These are phyloP conservation scores for Calonectria ilicicola DNA, from an alignment of 2,329 filamentous ascomycete species.

Conservation along the genomic window DNA sequence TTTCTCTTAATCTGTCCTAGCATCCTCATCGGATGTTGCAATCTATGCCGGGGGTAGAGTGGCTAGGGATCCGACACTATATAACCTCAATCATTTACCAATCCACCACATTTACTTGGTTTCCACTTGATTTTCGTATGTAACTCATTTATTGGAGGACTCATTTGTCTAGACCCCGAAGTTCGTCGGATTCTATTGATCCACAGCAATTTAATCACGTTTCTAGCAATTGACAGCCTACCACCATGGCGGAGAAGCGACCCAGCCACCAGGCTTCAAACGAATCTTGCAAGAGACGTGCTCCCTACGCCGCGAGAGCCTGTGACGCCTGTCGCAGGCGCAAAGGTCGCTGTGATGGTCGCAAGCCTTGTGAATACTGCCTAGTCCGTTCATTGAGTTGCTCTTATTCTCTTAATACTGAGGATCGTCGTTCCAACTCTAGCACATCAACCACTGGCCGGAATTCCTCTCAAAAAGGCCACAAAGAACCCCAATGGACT, in stretches of 20 bases:
- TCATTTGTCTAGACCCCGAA: not conserved
- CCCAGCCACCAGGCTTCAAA: not conserved
- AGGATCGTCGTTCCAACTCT: not conserved
- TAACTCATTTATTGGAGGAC: not conserved
- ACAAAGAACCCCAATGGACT: not conserved
- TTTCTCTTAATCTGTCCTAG: not conserved
- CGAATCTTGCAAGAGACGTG: slow-evolving; percentile 6
- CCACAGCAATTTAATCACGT: too few species aligned
- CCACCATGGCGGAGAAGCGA: not conserved
- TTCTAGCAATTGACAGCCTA: too few species aligned
- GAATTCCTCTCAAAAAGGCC: not conserved
- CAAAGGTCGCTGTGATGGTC: slow-evolving; percentile 6
- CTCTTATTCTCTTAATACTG: not conserved
- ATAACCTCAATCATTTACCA: not conserved
- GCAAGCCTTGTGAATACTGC: not conserved
- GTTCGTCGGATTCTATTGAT: too few species aligned
- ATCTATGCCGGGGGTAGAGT: not conserved
- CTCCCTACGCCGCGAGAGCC: not conserved
- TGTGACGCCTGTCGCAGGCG: slow-evolving; percentile 2
- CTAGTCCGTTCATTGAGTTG: not conserved
- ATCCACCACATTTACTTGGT: not conserved
- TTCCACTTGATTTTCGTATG: not conserved
- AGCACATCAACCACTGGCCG: not conserved
- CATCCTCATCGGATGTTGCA: not conserved
- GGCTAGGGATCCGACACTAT: not conserved